phyloP scores from a whole-genome alignment of 495 filamentous ascomycete genomes.

The Xylaria longipes region DNA sequence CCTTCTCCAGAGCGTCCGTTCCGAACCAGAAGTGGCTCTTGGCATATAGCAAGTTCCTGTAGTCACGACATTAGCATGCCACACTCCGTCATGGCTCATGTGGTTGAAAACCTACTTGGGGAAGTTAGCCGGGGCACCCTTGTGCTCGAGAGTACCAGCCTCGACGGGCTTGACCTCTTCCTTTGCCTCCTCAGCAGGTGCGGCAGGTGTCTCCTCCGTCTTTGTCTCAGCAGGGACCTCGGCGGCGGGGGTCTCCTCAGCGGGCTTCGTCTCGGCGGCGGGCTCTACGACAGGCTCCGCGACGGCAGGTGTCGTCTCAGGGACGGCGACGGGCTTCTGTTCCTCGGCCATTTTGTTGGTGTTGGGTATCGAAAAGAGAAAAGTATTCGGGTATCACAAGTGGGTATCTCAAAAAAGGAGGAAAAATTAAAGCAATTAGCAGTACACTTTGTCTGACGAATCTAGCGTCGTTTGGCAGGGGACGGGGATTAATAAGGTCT shows the following conservation, averaged over 20 bases:
- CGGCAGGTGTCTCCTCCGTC: slow-evolving; percentile 51
- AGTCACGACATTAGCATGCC: slow-evolving; percentile 31
- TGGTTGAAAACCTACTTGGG: slow-evolving; percentile 74
- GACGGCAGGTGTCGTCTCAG: slow-evolving; percentile 47
- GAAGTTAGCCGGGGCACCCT: slow-evolving; percentile 77
- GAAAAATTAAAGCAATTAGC: slow-evolving; percentile 45
- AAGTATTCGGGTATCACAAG: slow-evolving; percentile 51
- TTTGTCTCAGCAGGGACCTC: slow-evolving; percentile 51
- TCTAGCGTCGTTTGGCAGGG: slow-evolving; percentile 38
- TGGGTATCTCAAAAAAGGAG: slow-evolving; percentile 57
- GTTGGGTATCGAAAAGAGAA: slow-evolving; percentile 48
- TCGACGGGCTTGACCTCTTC: slow-evolving; percentile 69
- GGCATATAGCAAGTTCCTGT: slow-evolving; percentile 55
- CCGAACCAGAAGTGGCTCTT: slow-evolving; percentile 87
- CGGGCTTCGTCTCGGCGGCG: slow-evolving; percentile 44
- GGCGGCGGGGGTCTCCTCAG: slow-evolving; percentile 50
- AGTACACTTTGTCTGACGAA: slow-evolving; percentile 35
- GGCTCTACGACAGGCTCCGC: slow-evolving; percentile 48
- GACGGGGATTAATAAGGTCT: slow-evolving; percentile 24
- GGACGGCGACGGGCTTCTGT: slow-evolving; percentile 52
- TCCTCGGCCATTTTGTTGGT: slow-evolving; percentile 55
- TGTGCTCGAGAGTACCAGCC: slow-evolving; percentile 83
- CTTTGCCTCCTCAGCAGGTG: slow-evolving; percentile 52
- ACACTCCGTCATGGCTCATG: background rate
- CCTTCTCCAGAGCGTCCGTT: slow-evolving; percentile 76